These are phyloP conservation scores for Hypoxylon sp. DNA, from an alignment of 2,329 filamentous ascomycete genomes.

Conservation along the genomic window DNA sequence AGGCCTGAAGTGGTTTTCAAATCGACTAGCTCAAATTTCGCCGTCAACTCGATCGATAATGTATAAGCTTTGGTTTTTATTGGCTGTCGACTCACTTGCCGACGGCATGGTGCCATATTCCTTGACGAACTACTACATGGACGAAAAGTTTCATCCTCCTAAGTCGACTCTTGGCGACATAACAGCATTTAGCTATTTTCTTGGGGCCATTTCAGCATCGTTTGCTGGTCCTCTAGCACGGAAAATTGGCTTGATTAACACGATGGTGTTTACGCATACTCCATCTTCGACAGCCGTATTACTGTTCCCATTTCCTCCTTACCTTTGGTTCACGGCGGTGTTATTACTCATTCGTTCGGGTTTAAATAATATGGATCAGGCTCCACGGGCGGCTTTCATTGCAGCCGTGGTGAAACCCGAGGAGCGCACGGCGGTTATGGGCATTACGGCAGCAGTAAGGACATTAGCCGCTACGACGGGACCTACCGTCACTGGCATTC, in stretches of 20 bases:
- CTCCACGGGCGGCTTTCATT: conserved; percentile 75
- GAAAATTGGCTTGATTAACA: conserved; percentile 73
- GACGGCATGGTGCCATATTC: conserved; percentile 75
- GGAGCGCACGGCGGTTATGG: conserved; percentile 79
- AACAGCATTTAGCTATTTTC: conserved; percentile 67
- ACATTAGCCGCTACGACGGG: conserved; percentile 71
- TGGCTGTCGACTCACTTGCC: conserved; percentile 75
- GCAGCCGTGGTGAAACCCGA: conserved; percentile 75
- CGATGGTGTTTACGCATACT: conserved; percentile 74
- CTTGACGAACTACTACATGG: conserved; percentile 72
- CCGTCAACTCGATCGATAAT: conserved; percentile 70
- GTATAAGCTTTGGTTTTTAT: conserved; percentile 75
- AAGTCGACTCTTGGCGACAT: conserved; percentile 74
- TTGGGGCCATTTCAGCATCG: conserved; percentile 67
- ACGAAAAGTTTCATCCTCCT: conserved; percentile 67
- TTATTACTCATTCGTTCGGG: conserved; percentile 73
- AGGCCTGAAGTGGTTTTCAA: conserved; percentile 50
- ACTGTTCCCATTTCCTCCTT: conserved; percentile 70
- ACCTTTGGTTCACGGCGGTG: conserved; percentile 66
- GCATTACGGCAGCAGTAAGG: conserved; percentile 73
- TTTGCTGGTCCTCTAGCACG: conserved; percentile 72
- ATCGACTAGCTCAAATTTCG: conserved; percentile 70
- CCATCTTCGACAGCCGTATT: conserved; percentile 74
- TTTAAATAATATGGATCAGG: conserved; percentile 79
- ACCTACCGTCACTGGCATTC: conserved; percentile 68